Conservation (phyloP, 805 yeast species). For the Kluyveromyces dobzhanskii region DNA sequence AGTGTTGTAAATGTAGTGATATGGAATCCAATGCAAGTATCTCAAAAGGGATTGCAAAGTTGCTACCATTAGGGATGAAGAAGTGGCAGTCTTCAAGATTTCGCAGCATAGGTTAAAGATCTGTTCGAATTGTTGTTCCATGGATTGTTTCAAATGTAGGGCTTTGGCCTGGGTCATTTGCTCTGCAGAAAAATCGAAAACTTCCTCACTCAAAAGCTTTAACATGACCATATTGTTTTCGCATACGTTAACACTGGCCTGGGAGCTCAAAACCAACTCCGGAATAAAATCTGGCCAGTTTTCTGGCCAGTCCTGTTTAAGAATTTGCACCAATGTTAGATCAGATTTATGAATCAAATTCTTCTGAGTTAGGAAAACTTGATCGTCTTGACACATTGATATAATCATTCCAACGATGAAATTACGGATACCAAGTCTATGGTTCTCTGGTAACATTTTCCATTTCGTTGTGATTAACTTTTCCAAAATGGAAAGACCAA, state of each 20-base stretch:
- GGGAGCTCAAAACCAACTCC: constrained; percentile 77
- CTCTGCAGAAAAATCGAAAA: constrained; percentile 90
- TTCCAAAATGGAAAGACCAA: constrained; percentile 85
- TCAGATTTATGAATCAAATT: constrained; percentile 89
- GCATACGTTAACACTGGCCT: constrained; percentile 85
- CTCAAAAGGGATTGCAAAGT: constrained; percentile 76
- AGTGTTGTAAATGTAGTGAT: constrained; percentile 83
- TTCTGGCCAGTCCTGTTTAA: constrained; percentile 98
- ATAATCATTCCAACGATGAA: constrained; percentile 92
- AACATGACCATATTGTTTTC: constrained; percentile 95
- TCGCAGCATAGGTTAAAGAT: constrained; percentile 90
- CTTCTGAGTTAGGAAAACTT: constrained; percentile 58
- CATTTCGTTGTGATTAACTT: constrained; percentile 85
- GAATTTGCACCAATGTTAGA: constrained; percentile 83
- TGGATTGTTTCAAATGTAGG: constrained; percentile 66
- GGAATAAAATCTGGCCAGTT: constrained; percentile 98
- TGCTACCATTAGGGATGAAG: constrained; percentile 73
- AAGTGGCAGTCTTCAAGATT: constrained; percentile 82
- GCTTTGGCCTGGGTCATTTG: constrained; percentile 97
- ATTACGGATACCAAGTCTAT: constrained; percentile 87
- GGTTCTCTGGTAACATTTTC: constrained; percentile 85
- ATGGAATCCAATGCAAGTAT: constrained; percentile 92
- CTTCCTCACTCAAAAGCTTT: constrained; percentile 86
- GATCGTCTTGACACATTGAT: constrained; percentile 78
- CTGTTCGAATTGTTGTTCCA: constrained; percentile 86